Conservation (phyloP, 2,329 filamentous ascomycete genomes). For the Orbilia blumenaviensis region DNA sequence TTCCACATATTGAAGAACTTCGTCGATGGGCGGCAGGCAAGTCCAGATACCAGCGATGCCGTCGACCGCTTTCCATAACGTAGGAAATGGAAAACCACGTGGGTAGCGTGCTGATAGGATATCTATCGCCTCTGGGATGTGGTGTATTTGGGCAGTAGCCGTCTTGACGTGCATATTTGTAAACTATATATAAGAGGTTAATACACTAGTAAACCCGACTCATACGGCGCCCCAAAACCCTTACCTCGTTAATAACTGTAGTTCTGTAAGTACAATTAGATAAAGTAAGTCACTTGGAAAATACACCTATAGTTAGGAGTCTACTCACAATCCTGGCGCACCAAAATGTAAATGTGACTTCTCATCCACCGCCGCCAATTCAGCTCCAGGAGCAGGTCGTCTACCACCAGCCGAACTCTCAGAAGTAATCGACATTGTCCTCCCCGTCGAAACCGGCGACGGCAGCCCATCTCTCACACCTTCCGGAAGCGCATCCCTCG, state of each 20-base stretch:
- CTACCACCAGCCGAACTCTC: background rate
- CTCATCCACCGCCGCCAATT: constrained; percentile 31
- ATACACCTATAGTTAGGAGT: background rate
- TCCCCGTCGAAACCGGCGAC: constrained; percentile 5
- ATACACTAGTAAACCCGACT: background rate
- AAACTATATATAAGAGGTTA: constrained; percentile 33
- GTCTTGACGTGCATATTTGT: constrained; percentile 50
- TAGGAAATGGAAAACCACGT: constrained; percentile 40
- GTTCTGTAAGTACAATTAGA: constrained; percentile 14
- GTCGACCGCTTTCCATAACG: constrained; percentile 47
- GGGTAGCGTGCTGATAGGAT: constrained; percentile 39
- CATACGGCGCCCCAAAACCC: background rate
- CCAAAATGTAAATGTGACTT: constrained; percentile 51
- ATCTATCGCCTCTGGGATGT: constrained; percentile 39
- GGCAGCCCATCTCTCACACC: background rate
- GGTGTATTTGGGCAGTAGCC: constrained; percentile 12
- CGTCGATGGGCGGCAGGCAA: constrained; percentile 30
- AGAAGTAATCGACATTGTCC: constrained; percentile 9
- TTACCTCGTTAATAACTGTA: constrained; percentile 41
- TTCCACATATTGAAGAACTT: constrained; percentile 29
- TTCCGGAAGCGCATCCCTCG: constrained; percentile 8
- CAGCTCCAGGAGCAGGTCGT: background rate
- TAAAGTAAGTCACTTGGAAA: background rate
- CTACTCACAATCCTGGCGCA: constrained; percentile 38
- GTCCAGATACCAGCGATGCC: constrained; percentile 39